Evolutionary conservation across 352 stramenopile species (phyloP).

Genomic region (Phytophthora tentaculata): DNA sequence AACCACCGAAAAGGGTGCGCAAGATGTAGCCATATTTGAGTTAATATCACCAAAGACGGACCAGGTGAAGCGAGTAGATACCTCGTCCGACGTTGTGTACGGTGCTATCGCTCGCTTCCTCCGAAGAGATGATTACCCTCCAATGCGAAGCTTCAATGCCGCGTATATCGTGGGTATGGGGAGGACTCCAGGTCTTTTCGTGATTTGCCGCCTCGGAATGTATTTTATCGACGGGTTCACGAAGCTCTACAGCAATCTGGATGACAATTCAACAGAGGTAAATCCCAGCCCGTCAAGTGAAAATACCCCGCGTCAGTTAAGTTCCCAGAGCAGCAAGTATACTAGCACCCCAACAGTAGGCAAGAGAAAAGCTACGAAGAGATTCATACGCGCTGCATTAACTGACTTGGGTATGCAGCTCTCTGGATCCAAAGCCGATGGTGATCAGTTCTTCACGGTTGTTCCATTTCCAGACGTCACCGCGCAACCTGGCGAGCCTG

Average conservation of each 20-base stretch:
- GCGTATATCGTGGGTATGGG: slow-evolving; percentile 66
- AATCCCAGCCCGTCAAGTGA: slow-evolving; percentile 6
- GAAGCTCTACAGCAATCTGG: slow-evolving; percentile 47
- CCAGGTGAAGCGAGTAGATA: slow-evolving; percentile 43
- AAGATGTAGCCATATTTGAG: slow-evolving; percentile 1
- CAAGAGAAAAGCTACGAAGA: slow-evolving; percentile 59
- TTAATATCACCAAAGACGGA: slow-evolving; percentile 27
- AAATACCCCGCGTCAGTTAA: slow-evolving; percentile 6
- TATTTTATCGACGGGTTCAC: slow-evolving; percentile 78
- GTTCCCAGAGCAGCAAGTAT: slow-evolving; percentile 13
- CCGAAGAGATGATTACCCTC: slow-evolving; percentile 67
- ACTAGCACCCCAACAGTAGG: slow-evolving; percentile 5
- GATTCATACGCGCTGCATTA: slow-evolving; percentile 56
- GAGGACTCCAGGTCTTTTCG: slow-evolving; percentile 60
- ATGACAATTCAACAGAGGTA: slow-evolving; percentile 1
- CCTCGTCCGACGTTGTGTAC: slow-evolving; percentile 60
- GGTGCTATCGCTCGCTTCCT: slow-evolving; percentile 69
- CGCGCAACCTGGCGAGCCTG: neutral
- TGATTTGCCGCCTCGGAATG: slow-evolving; percentile 55
- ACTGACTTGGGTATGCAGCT: slow-evolving; percentile 60
- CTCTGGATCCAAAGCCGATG: slow-evolving; percentile 40
- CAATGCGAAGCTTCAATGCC: slow-evolving; percentile 63
- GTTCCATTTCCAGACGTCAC: slow-evolving; percentile 30
- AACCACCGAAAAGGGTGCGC: slow-evolving; percentile 8
- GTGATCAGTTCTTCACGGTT: slow-evolving; percentile 55